Conservation (phyloP, 352 stramenopile genomes). For the Phytophthora cryptogea region DNA sequence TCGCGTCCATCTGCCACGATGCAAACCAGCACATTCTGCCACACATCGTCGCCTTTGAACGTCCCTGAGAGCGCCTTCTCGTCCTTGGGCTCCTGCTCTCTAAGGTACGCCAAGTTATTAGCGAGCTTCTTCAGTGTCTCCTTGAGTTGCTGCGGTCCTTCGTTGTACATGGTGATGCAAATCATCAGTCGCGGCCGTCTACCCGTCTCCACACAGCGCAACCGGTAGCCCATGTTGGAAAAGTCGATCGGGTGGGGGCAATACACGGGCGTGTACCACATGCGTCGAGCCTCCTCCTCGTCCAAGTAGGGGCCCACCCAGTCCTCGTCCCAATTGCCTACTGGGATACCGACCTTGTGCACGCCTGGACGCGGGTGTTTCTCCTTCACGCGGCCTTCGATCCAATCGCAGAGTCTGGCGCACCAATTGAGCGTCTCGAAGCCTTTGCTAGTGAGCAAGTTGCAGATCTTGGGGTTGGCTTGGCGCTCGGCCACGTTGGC, state of each 20-base stretch:
- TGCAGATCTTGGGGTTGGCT: slow-evolving; percentile 82
- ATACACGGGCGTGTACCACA: slow-evolving; percentile 87
- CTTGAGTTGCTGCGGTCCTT: slow-evolving; percentile 68
- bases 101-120: slow-evolving; percentile 82
- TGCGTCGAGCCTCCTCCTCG: slow-evolving; percentile 73
- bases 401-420: slow-evolving; percentile 78
- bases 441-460: slow-evolving; percentile 84
- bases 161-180: slow-evolving; percentile 90
- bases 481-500: slow-evolving; percentile 81
- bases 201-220: slow-evolving; percentile 78
- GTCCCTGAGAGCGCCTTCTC: slow-evolving; percentile 42
- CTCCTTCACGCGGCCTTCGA: slow-evolving; percentile 80
- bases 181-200: slow-evolving; percentile 80
- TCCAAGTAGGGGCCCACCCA: slow-evolving; percentile 73
- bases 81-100: slow-evolving; percentile 42
- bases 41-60: slow-evolving; percentile 73
- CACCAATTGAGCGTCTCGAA: slow-evolving; percentile 90
- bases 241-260: slow-evolving; percentile 73
- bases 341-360: slow-evolving; percentile 79
- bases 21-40: slow-evolving; percentile 82
- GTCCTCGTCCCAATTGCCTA: slow-evolving; percentile 74
- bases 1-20: slow-evolving; percentile 83
- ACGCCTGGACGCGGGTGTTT: slow-evolving; percentile 75
- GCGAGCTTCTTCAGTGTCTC: slow-evolving; percentile 77
- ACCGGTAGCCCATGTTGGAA: slow-evolving; percentile 73